phyloP scores from a whole-genome alignment of 1,139 yeast species.

The Candida anutae region DNA sequence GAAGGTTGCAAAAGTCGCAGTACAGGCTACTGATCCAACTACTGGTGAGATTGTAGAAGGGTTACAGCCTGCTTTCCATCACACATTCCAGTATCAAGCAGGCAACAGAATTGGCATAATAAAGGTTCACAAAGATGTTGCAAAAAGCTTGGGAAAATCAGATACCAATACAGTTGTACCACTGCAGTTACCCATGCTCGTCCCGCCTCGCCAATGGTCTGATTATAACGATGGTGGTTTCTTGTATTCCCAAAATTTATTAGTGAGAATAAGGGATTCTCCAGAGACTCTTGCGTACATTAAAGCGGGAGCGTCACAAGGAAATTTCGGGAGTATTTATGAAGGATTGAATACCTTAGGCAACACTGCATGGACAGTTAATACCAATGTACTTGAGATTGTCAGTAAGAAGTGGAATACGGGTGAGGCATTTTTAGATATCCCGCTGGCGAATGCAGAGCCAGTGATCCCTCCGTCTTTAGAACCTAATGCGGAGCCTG shows the following conservation, averaged over 20 bases:
- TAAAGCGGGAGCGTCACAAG: conserved; percentile 71
- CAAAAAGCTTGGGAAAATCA: conserved; percentile 57
- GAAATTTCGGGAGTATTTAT: conserved; percentile 58
- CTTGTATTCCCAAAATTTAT: conserved; percentile 48
- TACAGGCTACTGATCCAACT: conserved; percentile 69
- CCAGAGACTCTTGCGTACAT: conserved; percentile 88
- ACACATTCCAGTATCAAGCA: conserved; percentile 70
- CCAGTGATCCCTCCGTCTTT: conserved; percentile 60
- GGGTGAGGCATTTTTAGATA: conserved; percentile 71
- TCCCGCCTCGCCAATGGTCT: conserved; percentile 83
- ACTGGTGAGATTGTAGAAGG: conserved; percentile 62
- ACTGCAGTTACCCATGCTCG: conserved; percentile 88
- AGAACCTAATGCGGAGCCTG: conserved; percentile 63
- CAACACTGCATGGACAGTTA: conserved; percentile 87
- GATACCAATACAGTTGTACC: conserved; percentile 70
- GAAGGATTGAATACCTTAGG: conserved; percentile 87
- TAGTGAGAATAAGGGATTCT: conserved; percentile 76
- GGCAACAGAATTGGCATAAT: conserved; percentile 82
- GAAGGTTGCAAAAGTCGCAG: conserved; percentile 77
- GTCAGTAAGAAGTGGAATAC: conserved; percentile 81
- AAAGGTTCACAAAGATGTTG: conserved; percentile 63
- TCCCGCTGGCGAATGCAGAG: conserved; percentile 55
- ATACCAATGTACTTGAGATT: conserved; percentile 58
- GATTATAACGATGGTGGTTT: conserved; percentile 81
- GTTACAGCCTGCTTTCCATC: conserved; percentile 85